A percentile compares a stretch with the other conserved stretches of the same genome.
Evolutionary conservation across 2,329 filamentous ascomycete genomes (phyloP).

Genomic region (Trichoderma afroharzianum): DNA sequence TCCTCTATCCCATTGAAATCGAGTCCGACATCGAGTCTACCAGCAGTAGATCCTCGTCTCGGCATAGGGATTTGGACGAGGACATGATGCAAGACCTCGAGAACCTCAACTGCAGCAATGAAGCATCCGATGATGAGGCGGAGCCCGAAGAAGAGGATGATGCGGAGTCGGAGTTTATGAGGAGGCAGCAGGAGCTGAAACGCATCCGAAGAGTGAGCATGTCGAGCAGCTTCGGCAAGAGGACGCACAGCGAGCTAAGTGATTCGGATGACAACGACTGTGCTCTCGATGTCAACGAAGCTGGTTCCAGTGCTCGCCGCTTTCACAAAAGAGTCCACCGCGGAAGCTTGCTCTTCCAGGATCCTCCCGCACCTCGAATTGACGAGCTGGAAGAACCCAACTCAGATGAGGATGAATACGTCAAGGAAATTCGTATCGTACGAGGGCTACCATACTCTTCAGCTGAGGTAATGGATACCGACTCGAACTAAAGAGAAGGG

Average conservation of each 20-base stretch:
- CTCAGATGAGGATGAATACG: conserved; percentile 44
- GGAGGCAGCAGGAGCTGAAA: conserved; percentile 40
- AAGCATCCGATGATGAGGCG: conserved; percentile 36
- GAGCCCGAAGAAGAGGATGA: conserved; percentile 31
- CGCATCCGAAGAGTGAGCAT: conserved; percentile 46
- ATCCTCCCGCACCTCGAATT: conserved; percentile 48
- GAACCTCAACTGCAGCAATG: conserved; percentile 44
- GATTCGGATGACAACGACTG: conserved; percentile 45
- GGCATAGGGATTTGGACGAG: conserved; percentile 38
- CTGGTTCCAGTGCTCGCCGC: conserved; percentile 46
- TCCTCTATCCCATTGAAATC: conserved; percentile 44
- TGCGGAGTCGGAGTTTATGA: conserved; percentile 36
- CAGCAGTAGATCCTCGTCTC: conserved; percentile 35
- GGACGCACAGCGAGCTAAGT: conserved; percentile 52
- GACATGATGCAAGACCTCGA: conserved; percentile 43
- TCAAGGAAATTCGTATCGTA: conserved; percentile 41
- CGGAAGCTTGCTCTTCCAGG: conserved; percentile 46
- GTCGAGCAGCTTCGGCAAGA: conserved; percentile 53
- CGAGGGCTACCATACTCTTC: conserved; percentile 49
- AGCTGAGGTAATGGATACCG: conserved; percentile 50
- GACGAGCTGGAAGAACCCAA: conserved; percentile 53
- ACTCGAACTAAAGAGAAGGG: conserved; percentile 27
- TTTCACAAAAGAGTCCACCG: conserved; percentile 46
- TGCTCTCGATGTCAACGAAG: conserved; percentile 39
- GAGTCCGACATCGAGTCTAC: conserved; percentile 37